Conservation (phyloP, 352 stramenopile species). For the Phytophthora sojae region DNA sequence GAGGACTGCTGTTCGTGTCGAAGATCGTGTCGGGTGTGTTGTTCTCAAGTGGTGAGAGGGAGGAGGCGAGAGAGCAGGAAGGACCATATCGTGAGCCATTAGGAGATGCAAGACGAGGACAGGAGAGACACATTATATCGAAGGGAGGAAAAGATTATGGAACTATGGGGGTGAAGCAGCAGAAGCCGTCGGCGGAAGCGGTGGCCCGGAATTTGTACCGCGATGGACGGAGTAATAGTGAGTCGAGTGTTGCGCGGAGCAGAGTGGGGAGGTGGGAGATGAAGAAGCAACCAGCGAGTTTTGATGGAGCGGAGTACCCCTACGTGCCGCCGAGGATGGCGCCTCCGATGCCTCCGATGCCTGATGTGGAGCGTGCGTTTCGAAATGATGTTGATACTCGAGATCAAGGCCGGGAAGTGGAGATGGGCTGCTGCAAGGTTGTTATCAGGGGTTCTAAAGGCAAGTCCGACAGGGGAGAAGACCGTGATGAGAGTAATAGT, state of each 20-base stretch:
- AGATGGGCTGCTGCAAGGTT: constrained; percentile 54
- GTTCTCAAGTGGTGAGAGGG: constrained; percentile 34
- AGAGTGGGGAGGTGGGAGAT: constrained; percentile 2
- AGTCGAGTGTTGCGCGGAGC: constrained; percentile 19
- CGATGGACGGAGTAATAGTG: constrained; percentile 24
- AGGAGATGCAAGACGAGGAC: not conserved
- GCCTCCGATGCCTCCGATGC: constrained; percentile 13
- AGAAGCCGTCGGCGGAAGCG: constrained; percentile 33
- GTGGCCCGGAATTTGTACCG: constrained; percentile 34
- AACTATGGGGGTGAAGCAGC: constrained; percentile 30
- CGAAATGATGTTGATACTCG: constrained; percentile 30
- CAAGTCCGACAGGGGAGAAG: constrained; percentile 4
- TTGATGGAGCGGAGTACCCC: constrained; percentile 20
- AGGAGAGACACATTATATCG: not conserved
- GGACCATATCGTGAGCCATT: not conserved
- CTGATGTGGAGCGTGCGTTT: constrained; percentile 31
- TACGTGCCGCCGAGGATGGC: constrained; percentile 25
- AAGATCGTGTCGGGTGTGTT: constrained; percentile 51
- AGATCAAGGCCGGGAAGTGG: constrained; percentile 30
- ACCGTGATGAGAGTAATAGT: constrained; percentile 10
- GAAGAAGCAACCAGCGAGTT: constrained; percentile 16
- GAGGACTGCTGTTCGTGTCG: constrained; percentile 54
- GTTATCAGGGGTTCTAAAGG: constrained; percentile 30
- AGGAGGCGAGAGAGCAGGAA: constrained; percentile 7
- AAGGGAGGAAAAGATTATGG: constrained; percentile 14